Evolutionary conservation across 192 early-diverging fungal species (phyloP).

Genomic region (Backusella mclennaniae): DNA sequence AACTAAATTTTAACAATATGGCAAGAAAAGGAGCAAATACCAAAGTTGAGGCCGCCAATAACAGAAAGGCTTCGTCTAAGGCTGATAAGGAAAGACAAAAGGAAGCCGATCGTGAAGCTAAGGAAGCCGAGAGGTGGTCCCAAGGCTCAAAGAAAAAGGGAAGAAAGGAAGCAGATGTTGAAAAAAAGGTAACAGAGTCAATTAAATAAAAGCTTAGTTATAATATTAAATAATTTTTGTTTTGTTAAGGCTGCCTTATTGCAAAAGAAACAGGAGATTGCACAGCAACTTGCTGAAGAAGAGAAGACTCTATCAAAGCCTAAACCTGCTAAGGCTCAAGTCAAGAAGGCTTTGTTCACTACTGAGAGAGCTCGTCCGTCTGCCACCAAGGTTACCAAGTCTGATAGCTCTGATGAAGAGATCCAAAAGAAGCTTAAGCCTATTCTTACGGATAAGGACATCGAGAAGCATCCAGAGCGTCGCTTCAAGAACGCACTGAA

Average conservation of each 20-base stretch:
- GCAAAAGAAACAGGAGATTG: constrained; percentile 49
- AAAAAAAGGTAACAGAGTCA: constrained; percentile 41
- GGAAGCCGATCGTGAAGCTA: constrained; percentile 52
- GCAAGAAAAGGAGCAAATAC: constrained; percentile 8
- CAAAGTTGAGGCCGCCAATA: constrained; percentile 11
- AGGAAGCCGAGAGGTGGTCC: constrained; percentile 68
- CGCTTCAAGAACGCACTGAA: constrained; percentile 73
- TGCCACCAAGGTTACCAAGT: not conserved
- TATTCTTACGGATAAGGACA: constrained; percentile 40
- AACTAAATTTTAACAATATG: not conserved
- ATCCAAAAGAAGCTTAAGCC: constrained; percentile 47
- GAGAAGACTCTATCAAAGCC: constrained; percentile 44
- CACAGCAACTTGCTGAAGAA: constrained; percentile 50
- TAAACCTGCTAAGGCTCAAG: constrained; percentile 54
- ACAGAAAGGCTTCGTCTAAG: constrained; percentile 52
- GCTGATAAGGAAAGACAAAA: constrained; percentile 58
- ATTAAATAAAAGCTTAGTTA: not conserved
- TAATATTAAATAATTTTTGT: not conserved
- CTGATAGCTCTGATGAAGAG: constrained; percentile 38
- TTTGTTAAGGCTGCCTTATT: constrained; percentile 40
- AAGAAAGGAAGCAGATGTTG: constrained; percentile 64
- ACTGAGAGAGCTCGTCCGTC: not conserved
- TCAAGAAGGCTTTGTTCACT: constrained; percentile 44
- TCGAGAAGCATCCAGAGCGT: constrained; percentile 89
- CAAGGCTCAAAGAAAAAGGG: constrained; percentile 63